Evolutionary conservation across 495 filamentous ascomycete species (phyloP).

Genomic region (Penicillium simplicissimum): DNA sequence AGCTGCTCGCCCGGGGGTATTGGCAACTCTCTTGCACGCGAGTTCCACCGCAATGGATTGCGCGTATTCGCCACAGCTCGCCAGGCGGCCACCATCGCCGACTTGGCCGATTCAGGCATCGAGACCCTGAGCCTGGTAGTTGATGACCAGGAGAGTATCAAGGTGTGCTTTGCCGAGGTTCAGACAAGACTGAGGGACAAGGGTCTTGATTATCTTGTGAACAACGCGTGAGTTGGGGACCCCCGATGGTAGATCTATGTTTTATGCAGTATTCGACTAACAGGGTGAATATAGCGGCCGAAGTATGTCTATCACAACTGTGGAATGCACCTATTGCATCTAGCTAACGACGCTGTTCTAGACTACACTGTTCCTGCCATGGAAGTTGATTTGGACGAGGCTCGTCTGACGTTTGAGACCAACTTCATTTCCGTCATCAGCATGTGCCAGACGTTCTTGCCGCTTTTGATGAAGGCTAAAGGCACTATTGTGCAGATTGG

Average conservation of each 20-base stretch:
- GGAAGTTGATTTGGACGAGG: constrained; percentile 54
- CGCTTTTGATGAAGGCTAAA: constrained; percentile 57
- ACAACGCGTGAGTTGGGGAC: constrained; percentile 55
- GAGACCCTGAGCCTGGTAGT: constrained; percentile 57
- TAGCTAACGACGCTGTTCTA: constrained; percentile 18
- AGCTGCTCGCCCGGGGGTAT: constrained; percentile 61
- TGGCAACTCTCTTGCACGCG: constrained; percentile 56
- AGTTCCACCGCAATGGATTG: constrained; percentile 53
- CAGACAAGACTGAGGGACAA: constrained; percentile 42
- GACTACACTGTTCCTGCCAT: constrained; percentile 64
- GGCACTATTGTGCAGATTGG: constrained; percentile 65
- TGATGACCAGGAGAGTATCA: constrained; percentile 48
- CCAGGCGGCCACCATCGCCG: constrained; percentile 46
- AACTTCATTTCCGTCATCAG: constrained; percentile 61
- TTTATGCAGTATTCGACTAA: constrained; percentile 10
- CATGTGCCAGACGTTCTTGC: constrained; percentile 59
- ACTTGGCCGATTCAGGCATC: constrained; percentile 49
- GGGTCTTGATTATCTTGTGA: constrained; percentile 58
- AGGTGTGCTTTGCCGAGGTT: constrained; percentile 44
- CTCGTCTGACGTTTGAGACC: constrained; percentile 54
- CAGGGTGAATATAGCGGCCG: constrained; percentile 29
- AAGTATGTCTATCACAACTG: constrained; percentile 29
- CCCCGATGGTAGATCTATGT: too few relatives aligned
- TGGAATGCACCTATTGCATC: not conserved
- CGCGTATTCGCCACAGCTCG: constrained; percentile 61